phyloP scores from a whole-genome alignment of 805 yeast species.

The Dipodascopsis uninucleata region DNA sequence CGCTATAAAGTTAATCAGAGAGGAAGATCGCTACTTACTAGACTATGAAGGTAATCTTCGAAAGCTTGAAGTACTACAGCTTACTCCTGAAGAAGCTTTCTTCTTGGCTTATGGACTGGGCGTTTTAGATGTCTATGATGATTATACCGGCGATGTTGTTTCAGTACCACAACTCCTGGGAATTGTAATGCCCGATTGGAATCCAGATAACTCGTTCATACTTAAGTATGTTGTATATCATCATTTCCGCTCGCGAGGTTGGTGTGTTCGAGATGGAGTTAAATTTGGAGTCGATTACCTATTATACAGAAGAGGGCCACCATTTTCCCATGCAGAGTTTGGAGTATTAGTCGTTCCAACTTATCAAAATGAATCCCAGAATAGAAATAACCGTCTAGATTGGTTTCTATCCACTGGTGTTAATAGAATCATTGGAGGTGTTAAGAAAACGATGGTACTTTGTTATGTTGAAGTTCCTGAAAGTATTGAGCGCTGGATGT shows the following conservation, averaged over 20 bases:
- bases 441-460: slow-evolving; percentile 70
- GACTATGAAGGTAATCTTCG: slow-evolving; percentile 32
- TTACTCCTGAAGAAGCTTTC: slow-evolving; percentile 71
- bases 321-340: slow-evolving; percentile 89
- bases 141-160: slow-evolving; percentile 24
- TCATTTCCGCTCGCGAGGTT: slow-evolving; percentile 81
- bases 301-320: slow-evolving; percentile 87
- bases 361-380: slow-evolving; percentile 33
- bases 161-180: slow-evolving; percentile 13
- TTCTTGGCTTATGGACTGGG: slow-evolving; percentile 62
- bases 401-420: slow-evolving; percentile 65
- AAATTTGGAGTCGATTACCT: slow-evolving; percentile 88
- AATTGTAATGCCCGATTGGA: slow-evolving; percentile 32
- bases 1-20: slow-evolving; percentile 28
- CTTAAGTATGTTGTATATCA: slow-evolving; percentile 71
- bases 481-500: slow-evolving; percentile 32
- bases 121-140: slow-evolving; percentile 40
- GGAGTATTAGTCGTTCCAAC: slow-evolving; percentile 55
- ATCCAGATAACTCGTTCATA: slow-evolving; percentile 43
- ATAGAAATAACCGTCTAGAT: slow-evolving; percentile 34
- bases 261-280: slow-evolving; percentile 91
- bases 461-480: slow-evolving; percentile 60
- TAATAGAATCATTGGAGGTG: slow-evolving; percentile 82
- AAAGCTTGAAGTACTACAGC: slow-evolving; percentile 49
- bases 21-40: slow-evolving; percentile 40